Base-by-base conservation (phyloP, 1,139 yeast genomes). In the Geotrichum phurueaensis region DNA sequence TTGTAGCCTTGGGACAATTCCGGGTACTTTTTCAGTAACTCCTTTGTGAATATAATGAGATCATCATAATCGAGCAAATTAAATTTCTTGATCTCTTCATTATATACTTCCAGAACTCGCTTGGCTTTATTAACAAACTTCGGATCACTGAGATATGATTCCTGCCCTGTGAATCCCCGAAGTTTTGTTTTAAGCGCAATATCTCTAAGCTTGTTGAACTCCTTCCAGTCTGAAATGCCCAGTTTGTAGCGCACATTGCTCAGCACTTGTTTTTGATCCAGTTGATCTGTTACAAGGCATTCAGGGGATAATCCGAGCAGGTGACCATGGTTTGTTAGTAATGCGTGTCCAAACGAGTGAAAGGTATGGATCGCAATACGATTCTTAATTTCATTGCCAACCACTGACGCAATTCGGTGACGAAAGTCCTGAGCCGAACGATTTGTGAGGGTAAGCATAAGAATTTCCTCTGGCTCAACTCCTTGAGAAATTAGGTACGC, bases 361-460 rank as follows among this genome's bases (percentile, higher is more conserved):
- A 92, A 91, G 0, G 97, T 92, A 0, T 97, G 97, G 50, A 90
- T 83, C 60, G 85, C 73, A 25, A 91, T 73, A 56, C 73, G 73
- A 31, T 76, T 75, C 1, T 78, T 69, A 1, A 75, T 48, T 4
- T 18, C 60, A 33, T 22, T 61, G 33, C 63, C 64, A 12, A 65
- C 52, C 27, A 66, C 29, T 3, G 18, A 36, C 29, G 72, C 67
- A 12, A 90, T 71, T 51, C 97, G 76, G 54, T 82, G 85, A 20
- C 78, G 76, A 89, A 92, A 87, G 73, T 92, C 97, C 58, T 79
- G 80, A 2, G 97, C 95, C 0, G 97, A 97, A 67, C 87, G 87
- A 70, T 89, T 89, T 15, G 97, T 91, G 73, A 92, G 90, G 0
- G 97, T 91, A 9, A 97, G 89, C 31, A 91, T 94, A 1, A 92